These are phyloP conservation scores for Naganishia vishniacii DNA, from an alignment of 768 basidiomycete species.

Conservation along the genomic window DNA sequence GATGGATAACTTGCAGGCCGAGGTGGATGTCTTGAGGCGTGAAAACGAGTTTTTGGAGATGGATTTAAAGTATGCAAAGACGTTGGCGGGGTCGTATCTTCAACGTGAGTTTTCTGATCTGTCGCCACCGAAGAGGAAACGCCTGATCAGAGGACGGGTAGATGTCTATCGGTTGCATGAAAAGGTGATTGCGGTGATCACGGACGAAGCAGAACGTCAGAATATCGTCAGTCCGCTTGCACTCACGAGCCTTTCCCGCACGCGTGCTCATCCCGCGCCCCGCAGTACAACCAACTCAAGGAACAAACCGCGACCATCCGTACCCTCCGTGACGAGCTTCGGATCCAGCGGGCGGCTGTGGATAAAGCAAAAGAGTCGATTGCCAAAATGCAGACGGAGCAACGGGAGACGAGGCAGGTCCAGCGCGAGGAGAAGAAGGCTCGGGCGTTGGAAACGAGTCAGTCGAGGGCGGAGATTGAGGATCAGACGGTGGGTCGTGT, in stretches of 20 bases:
- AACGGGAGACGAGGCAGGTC: conserved; percentile 19
- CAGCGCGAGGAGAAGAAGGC: conserved; percentile 15
- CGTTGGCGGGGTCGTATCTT: conserved; percentile 18
- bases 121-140: neutral
- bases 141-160: neutral
- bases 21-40: conserved; percentile 22
- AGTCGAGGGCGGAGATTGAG: conserved; percentile 18
- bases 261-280: neutral
- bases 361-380: conserved; percentile 12
- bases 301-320: conserved; percentile 21
- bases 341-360: conserved; percentile 5
- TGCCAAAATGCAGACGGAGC: conserved; percentile 18
- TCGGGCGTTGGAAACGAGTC: conserved; percentile 4
- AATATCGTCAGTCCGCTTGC: conserved; percentile 13
- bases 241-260: neutral
- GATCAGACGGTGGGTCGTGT: conserved; percentile 17
- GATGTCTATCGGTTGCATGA: conserved; percentile 24
- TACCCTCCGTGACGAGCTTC: conserved; percentile 13
- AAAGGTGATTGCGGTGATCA: conserved; percentile 16
- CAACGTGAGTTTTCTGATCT: conserved; percentile 22
- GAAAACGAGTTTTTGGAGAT: conserved; percentile 15
- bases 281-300: conserved; percentile 24
- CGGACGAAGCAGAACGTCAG: conserved; percentile 23
- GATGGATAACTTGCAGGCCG: conserved; percentile 1
- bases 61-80: conserved; percentile 21